phyloP scores from a whole-genome alignment of 1,284 basidiomycete genomes.

The Violaceomyces palustris region DNA sequence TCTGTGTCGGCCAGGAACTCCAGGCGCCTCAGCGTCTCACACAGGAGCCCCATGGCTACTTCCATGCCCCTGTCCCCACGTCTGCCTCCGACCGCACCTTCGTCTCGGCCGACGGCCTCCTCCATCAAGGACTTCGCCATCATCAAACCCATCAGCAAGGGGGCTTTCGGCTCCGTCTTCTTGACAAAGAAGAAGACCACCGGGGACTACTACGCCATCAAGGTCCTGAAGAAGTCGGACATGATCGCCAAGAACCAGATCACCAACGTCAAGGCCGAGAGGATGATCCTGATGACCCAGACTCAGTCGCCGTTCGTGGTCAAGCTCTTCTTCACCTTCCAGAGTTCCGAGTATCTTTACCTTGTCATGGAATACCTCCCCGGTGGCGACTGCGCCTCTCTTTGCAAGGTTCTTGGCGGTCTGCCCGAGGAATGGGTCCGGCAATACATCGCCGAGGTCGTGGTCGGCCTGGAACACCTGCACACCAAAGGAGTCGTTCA shows the following conservation, averaged over 20 bases:
- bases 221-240: conserved; percentile 97
- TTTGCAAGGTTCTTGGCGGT: conserved; percentile 90
- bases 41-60: conserved; percentile 30
- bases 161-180: conserved; percentile 93
- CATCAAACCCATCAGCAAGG: conserved; percentile 98
- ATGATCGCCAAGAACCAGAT: conserved; percentile 99
- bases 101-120: conserved; percentile 73
- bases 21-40: conserved; percentile 31
- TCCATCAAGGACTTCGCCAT: conserved; percentile 99
- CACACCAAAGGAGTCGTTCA: conserved; percentile 92
- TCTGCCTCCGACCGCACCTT: conserved; percentile 69
- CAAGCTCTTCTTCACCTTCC: conserved; percentile 57
- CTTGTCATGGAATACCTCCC: conserved; percentile 59
- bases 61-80: conserved; percentile 71
- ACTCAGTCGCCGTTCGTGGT: conserved; percentile 87
- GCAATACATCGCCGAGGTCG: conserved; percentile 92
- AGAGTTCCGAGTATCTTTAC: conserved; percentile 55
- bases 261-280: conserved; percentile 98
- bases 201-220: conserved; percentile 98
- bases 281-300: conserved; percentile 99
- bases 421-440: conserved; percentile 94
- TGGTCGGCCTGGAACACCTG: conserved; percentile 88
- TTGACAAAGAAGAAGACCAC: conserved; percentile 96
- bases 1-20: conserved; percentile 15
- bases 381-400: conserved; percentile 91